A percentile compares a stretch with the other conserved stretches of the same genome.
Evolutionary conservation across 108 stramenopile genomes (phyloP).

Genomic region (Nannochloropsis gaditana): DNA sequence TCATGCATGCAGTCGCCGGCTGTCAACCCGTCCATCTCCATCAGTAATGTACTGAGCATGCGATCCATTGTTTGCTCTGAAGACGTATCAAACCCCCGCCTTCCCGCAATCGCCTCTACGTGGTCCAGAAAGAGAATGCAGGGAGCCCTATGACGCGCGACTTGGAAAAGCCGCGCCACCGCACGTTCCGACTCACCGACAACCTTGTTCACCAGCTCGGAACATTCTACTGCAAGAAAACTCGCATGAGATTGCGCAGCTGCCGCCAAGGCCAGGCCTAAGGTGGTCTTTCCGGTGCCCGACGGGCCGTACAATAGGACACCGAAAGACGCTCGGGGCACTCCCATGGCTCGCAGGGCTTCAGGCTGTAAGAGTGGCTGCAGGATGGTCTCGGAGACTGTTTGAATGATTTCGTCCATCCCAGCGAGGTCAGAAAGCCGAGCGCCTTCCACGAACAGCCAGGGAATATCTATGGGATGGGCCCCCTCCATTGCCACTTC

Average conservation of each 20-base stretch:
- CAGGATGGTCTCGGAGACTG: neutral
- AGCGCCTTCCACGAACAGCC: neutral
- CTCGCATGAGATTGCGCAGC: conserved; percentile 6
- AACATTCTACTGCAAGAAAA: neutral
- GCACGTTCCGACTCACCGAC: neutral
- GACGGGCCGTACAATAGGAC: neutral
- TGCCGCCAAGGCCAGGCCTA: neutral
- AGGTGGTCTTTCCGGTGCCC: neutral
- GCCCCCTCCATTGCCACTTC: neutral
- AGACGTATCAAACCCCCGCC: neutral
- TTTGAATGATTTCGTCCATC: neutral
- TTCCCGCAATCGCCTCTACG: conserved; percentile 2
- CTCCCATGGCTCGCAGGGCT: neutral
- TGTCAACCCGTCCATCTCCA: neutral
- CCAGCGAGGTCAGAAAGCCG: neutral
- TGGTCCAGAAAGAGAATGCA: conserved; percentile 10
- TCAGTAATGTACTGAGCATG: neutral
- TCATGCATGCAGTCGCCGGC: no score
- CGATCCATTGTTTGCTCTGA: conserved; percentile 19
- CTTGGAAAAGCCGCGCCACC: neutral
- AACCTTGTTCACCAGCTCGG: neutral
- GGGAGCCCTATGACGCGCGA: neutral
- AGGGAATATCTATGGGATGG: neutral
- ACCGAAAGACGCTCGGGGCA: neutral
- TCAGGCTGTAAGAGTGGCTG: neutral